Conservation (phyloP, 2,329 filamentous ascomycete genomes). For the Penicillium freii region DNA sequence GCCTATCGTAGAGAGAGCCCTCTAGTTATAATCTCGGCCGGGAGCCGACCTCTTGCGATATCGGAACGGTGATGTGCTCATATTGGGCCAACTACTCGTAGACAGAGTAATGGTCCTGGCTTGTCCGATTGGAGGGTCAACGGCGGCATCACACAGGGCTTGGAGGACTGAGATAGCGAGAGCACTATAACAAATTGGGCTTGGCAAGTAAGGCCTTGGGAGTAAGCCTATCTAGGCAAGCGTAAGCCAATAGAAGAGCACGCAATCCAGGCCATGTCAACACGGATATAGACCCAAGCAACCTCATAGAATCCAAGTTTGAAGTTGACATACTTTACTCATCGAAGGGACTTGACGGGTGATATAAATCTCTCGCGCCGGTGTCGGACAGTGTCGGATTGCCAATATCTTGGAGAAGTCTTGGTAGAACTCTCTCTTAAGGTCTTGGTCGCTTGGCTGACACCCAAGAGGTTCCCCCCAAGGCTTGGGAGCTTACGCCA, state of each 20-base stretch:
- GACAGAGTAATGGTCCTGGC: not conserved
- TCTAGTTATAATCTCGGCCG: not conserved
- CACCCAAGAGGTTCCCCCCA: not conserved
- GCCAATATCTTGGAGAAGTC: not conserved
- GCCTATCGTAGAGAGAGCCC: no score
- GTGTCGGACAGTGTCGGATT: not conserved
- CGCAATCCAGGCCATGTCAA: not conserved
- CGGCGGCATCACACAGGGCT: no score
- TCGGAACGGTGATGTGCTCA: not conserved
- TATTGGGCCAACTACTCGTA: not conserved
- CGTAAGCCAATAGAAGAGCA: not conserved
- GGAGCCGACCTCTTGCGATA: not conserved
- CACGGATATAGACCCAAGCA: not conserved
- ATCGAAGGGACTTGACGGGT: not conserved
- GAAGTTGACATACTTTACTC: not conserved
- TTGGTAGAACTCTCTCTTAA: not conserved
- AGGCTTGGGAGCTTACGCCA: slow-evolving; percentile 1
- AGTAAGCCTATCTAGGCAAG: no score
- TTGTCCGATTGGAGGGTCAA: not conserved
- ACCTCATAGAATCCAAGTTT: not conserved
- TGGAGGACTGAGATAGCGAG: not conserved
- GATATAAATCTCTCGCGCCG: not conserved
- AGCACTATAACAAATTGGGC: no score
- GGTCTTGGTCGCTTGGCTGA: not conserved
- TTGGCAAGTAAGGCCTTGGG: not conserved